Percentiles rank a stretch among this genome's conserved stretches.
These are phyloP conservation scores for Apiosordaria backusii DNA, from an alignment of 495 filamentous ascomycete genomes.

Conservation along the genomic window DNA sequence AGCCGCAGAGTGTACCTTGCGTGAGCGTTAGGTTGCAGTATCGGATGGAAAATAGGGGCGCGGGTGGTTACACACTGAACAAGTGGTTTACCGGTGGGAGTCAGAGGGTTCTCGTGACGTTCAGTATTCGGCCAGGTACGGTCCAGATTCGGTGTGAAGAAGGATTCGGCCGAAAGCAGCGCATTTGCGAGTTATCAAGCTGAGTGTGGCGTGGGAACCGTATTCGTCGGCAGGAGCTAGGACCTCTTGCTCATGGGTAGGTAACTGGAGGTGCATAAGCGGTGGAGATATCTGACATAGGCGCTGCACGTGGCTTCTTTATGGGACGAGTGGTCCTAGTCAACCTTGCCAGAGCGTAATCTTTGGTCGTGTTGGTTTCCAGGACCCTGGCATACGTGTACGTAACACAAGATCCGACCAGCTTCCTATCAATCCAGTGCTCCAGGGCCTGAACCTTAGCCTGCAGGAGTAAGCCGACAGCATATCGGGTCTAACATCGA, in stretches of 20 bases:
- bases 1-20: background rate
- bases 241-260: background rate
- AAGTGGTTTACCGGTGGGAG: background rate
- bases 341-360: background rate
- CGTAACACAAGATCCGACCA: background rate
- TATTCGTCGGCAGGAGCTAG: background rate
- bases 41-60: background rate
- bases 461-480: background rate
- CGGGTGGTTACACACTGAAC: background rate
- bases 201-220: background rate
- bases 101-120: background rate
- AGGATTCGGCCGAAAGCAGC: background rate
- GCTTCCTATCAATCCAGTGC: background rate
- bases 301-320: background rate
- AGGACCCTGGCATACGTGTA: background rate
- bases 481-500: background rate
- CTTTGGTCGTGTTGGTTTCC: background rate
- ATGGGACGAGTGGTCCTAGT: background rate
- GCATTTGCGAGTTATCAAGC: background rate
- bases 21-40: background rate
- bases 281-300: background rate
- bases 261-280: background rate
- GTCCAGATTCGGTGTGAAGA: background rate
- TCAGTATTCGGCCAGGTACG: background rate
- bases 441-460: background rate